These are phyloP conservation scores for Marvania coccoides DNA, from an alignment of 139 green algal species.

Conservation along the genomic window DNA sequence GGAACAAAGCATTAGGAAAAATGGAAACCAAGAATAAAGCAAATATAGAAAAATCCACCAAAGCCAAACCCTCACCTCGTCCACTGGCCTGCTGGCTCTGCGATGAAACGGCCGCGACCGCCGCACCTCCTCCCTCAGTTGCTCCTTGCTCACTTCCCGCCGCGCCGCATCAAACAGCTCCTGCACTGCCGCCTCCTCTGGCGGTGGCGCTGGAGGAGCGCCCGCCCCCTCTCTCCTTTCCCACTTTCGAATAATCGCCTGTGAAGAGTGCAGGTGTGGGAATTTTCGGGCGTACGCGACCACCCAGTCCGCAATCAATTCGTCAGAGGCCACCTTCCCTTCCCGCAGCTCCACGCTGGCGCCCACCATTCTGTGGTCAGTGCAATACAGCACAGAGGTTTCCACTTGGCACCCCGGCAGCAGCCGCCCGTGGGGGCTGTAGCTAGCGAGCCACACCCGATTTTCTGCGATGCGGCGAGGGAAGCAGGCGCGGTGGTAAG, in stretches of 20 bases:
- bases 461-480: neutral
- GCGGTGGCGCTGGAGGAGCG: neutral
- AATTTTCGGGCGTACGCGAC: slow-evolving; percentile 6
- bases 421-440: neutral
- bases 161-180: neutral
- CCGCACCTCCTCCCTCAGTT: neutral
- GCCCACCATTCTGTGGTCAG: neutral
- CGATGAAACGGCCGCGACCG: slow-evolving; percentile 1
- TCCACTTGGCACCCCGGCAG: slow-evolving; percentile 9
- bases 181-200: neutral
- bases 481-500: slow-evolving; percentile 46
- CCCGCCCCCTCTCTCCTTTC: neutral
- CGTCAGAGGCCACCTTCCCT: neutral
- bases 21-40: neutral
- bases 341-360: neutral
- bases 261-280: slow-evolving; percentile 13
- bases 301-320: neutral
- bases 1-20: too few relatives aligned
- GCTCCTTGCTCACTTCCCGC: slow-evolving; percentile 6
- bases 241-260: too few relatives aligned
- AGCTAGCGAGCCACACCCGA: slow-evolving; percentile 12
- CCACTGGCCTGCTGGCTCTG: slow-evolving; percentile 13
- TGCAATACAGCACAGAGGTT: slow-evolving; percentile 18
- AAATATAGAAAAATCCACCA: neutral
- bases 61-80: slow-evolving; percentile 9